Evolutionary conservation across 1,284 basidiomycete genomes (phyloP).

Genomic region (Golubevia sp.): DNA sequence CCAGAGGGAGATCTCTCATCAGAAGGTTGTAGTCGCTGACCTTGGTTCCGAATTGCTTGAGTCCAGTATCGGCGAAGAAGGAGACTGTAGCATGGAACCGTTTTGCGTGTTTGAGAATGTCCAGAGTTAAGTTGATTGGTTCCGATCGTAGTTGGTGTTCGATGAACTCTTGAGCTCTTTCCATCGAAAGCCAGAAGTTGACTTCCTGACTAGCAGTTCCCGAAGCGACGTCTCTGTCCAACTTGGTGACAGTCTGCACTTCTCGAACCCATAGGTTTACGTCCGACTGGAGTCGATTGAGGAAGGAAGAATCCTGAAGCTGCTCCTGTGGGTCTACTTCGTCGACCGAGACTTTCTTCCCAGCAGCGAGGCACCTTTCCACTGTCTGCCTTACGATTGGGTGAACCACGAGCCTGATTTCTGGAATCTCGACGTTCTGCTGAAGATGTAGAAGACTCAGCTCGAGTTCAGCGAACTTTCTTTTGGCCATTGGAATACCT

Average conservation of each 20-base stretch:
- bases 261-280: conserved; percentile 99
- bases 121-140: conserved; percentile 88
- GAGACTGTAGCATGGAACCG: conserved; percentile 96
- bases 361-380: conserved; percentile 64
- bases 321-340: conserved; percentile 72
- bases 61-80: conserved; percentile 94
- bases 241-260: conserved; percentile 93
- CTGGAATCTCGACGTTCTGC: conserved; percentile 98
- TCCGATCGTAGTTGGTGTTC: conserved; percentile 89
- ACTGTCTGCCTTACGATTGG: conserved; percentile 86
- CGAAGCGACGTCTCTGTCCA: conserved; percentile 84
- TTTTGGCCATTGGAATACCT: conserved; percentile 97
- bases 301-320: conserved; percentile 84
- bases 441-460: conserved; percentile 93
- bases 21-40: conserved; percentile 78
- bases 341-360: conserved; percentile 74
- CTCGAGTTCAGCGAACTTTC: conserved; percentile 98
- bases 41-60: conserved; percentile 70
- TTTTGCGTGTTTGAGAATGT: conserved; percentile 91
- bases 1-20: conserved; percentile 98
- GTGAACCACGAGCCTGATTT: conserved; percentile 90
- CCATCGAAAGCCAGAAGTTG: conserved; percentile 97
- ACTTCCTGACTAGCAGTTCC: conserved; percentile 98
- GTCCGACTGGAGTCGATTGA: conserved; percentile 89
- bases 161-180: conserved; percentile 88